Base-by-base conservation (phyloP, 2,329 filamentous ascomycete genomes). In the Colletotrichum acutatum region DNA sequence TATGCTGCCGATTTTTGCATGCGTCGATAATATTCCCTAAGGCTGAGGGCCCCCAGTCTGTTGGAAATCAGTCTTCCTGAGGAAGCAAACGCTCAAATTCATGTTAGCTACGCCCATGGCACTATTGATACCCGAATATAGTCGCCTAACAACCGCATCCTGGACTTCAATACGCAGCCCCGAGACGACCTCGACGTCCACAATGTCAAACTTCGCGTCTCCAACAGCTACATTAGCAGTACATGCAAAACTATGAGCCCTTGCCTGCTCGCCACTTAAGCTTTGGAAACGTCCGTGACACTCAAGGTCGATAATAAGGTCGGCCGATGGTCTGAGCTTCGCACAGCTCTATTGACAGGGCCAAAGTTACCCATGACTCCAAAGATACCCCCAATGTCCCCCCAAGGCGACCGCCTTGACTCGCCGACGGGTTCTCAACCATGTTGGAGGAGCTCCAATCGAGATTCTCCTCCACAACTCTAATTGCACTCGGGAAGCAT, bases 251-350 rank as follows among this genome's bases (percentile, higher is more conserved):
- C 70, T 34, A 56, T 24, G 54, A 66, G 42, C 56, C 42, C 42
- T 37, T 32, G n/a, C 32, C 11, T 46, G 28, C 70, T 72, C 54
- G 65, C 70, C 66, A 72, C 66, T 72, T 70, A 37, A 70, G 60
- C 66, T 70, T 70, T 70, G 6, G 54, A 14, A 57, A 64, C 42
- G 54, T 70, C 66, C 46, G 66, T 72, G 66, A 65, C 53, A 69
- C 37, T 64, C 57, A 59, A 34, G 58, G 53, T 64, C 42, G 32
- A 64, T 26, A 60, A 22, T 34, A 72, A 46, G 42, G 60, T 37
- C 70, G 22, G 60, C 46, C 30, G 42, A 61, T 70, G 70, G 60
- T 46, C 60, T 56, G 34, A 65, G 60, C 66, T 70, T 32, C 46
- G 52, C 49, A 49, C 52, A 54, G 11, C 53, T 68, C 54, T 32